A percentile compares a stretch with the other conserved stretches of the same genome.
phyloP scores from a whole-genome alignment of 2,329 filamentous ascomycete genomes.

The Botrytis galanthina region DNA sequence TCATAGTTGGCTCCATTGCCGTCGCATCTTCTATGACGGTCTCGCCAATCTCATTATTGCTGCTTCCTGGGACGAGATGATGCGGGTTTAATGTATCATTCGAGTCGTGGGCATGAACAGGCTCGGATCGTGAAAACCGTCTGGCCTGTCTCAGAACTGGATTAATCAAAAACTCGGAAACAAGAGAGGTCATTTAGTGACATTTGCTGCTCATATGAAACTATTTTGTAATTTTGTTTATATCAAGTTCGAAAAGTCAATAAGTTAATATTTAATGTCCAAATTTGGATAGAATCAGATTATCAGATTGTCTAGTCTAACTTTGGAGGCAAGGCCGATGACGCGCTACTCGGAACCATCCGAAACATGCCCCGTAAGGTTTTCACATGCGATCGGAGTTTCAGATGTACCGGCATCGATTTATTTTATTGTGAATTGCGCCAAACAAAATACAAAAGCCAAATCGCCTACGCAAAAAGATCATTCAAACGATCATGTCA shows the following conservation, averaged over 20 bases:
- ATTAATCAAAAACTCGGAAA: slow-evolving; percentile 64
- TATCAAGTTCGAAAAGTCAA: neutral
- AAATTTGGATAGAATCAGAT: neutral
- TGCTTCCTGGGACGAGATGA: slow-evolving; percentile 22
- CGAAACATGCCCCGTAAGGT: slow-evolving; percentile 11
- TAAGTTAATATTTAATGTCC: neutral
- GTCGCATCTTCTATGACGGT: slow-evolving; percentile 28
- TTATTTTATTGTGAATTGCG: neutral
- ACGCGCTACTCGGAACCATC: slow-evolving; percentile 22
- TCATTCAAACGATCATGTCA: neutral
- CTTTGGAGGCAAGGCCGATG: slow-evolving; percentile 20
- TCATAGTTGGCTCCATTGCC: neutral
- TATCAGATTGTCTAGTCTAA: neutral
- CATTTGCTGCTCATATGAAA: slow-evolving; percentile 26
- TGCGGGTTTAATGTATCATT: slow-evolving; percentile 35
- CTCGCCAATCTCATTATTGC: slow-evolving; percentile 23
- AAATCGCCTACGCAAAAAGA: neutral
- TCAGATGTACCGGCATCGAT: neutral
- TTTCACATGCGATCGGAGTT: slow-evolving; percentile 20
- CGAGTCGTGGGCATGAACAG: slow-evolving; percentile 39
- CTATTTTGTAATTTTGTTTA: neutral
- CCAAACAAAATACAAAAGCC: too few relatives aligned
- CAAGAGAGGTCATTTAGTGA: slow-evolving; percentile 57
- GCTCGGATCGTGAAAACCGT: slow-evolving; percentile 51
- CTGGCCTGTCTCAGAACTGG: slow-evolving; percentile 65